These are phyloP conservation scores for Ceratocystis diversiconidia DNA, from an alignment of 2,329 filamentous ascomycete species.

Conservation along the genomic window DNA sequence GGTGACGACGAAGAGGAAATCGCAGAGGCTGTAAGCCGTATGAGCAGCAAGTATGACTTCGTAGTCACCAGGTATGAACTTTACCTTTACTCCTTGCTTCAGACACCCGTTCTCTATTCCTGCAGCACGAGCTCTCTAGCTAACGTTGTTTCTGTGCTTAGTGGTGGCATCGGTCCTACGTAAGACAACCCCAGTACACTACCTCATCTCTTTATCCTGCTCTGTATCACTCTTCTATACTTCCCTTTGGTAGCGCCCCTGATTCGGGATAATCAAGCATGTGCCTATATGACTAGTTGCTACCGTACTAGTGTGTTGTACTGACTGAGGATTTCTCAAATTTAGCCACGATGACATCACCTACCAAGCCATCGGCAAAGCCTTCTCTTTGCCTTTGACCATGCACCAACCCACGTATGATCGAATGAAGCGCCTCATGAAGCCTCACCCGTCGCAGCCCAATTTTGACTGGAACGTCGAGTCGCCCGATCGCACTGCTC, in stretches of 20 bases:
- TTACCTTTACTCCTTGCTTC: not conserved
- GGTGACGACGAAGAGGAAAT: constrained; percentile 87
- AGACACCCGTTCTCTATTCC: not conserved
- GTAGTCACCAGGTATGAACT: constrained; percentile 60
- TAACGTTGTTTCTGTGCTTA: constrained; percentile 22
- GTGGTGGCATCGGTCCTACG: constrained; percentile 92
- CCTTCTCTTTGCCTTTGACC: constrained; percentile 62
- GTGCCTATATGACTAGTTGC: not conserved
- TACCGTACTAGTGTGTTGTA: not conserved
- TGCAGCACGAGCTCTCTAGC: not conserved
- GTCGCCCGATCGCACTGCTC: constrained; percentile 62
- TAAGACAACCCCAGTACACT: constrained; percentile 31
- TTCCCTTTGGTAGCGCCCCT: not conserved
- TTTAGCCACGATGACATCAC: constrained; percentile 90
- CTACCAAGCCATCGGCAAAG: constrained; percentile 84
- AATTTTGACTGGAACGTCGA: constrained; percentile 76
- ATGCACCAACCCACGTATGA: constrained; percentile 64
- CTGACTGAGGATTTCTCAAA: not conserved
- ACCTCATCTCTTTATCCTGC: not conserved
- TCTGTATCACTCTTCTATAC: not conserved
- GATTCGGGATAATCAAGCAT: constrained; percentile 1
- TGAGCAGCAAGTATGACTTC: constrained; percentile 84
- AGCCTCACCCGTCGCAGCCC: constrained; percentile 55
- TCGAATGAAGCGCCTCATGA: constrained; percentile 71
- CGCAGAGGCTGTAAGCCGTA: constrained; percentile 68